phyloP scores from a whole-genome alignment of 257 asterid species.

The Solanum sitiens region DNA sequence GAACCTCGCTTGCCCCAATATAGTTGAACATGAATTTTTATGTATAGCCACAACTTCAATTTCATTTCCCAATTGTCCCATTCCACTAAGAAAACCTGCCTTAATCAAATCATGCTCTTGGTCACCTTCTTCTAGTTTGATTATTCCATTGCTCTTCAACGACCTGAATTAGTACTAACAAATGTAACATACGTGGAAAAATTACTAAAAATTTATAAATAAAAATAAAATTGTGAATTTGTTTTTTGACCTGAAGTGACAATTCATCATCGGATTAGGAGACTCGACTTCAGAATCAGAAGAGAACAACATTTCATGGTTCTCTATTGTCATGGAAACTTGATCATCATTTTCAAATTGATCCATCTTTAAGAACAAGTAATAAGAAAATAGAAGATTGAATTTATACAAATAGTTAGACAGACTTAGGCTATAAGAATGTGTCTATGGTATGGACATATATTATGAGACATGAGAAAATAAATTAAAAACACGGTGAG shows the following conservation, averaged over 20 bases:
- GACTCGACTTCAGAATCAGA: not conserved
- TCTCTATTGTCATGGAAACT: not conserved
- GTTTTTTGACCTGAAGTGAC: not conserved
- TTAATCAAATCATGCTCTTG: slow-evolving; percentile 3
- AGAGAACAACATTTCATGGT: not conserved
- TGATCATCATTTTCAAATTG: not conserved
- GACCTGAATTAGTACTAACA: not conserved
- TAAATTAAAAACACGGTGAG: not conserved
- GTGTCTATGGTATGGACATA: not conserved
- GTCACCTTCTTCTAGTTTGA: slow-evolving; percentile 10
- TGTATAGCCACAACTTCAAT: slow-evolving; percentile 21
- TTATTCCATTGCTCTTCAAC: slow-evolving; percentile 13
- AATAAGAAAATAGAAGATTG: not conserved
- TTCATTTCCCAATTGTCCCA: slow-evolving; percentile 6
- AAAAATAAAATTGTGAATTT: not conserved
- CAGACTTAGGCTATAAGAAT: not conserved
- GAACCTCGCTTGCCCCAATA: slow-evolving; percentile 10
- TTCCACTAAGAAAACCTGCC: slow-evolving; percentile 8
- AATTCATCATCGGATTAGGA: not conserved
- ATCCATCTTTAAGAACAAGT: not conserved
- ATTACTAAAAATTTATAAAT: not conserved
- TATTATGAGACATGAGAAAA: not conserved
- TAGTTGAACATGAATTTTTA: slow-evolving; percentile 7
- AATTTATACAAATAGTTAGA: not conserved
- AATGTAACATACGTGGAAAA: not conserved